Base-by-base conservation (phyloP, 495 filamentous ascomycete genomes). In the Bacidia rubella region DNA sequence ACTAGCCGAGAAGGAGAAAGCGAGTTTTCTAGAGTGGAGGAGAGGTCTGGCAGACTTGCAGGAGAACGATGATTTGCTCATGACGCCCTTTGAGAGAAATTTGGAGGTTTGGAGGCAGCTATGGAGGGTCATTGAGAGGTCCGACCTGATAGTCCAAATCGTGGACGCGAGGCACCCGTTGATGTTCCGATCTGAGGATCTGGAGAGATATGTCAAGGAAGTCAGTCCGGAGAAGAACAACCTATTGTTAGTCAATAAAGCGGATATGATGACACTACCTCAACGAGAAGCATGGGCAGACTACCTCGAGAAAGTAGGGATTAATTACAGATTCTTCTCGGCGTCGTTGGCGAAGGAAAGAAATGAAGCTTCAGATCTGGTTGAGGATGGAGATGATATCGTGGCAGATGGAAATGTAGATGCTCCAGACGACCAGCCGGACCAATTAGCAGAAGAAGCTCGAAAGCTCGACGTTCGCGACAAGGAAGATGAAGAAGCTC, bases 11-110 rank as follows among this genome's bases (percentile, higher is more conserved):
- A 73, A 77, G 60, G 93, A 99, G 71, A 76, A 80, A 57, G 80
- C 87, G 54, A 81, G 81, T 62, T 78, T 99, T 54, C 65, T 97
- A 54, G 74, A 86, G 39, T 99, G 93, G 93, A 73, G 93, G 53
- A 78, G 93, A 58, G 87, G 88, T 0, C 65, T 99, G 46, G 93
- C 93, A 3, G 87, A 95, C 59, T 70, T 99, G 32, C 87, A 95
- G 63, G 90, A 97, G 71, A 82, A 80, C 55, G 76, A 96, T 41
- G 93, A 97, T 66, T 70, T 99, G 51, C 72, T 97, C 49, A 93
- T 99, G 89, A 99, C 93, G 1, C 93, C 93, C 0, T 99, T 99
- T 61, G 93, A 99, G 74, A 77, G 92, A 29, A 99, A 99, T 66
- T 58, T 99, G 54, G 93, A 99, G 65, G 90, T 99, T 46, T 99